These are phyloP conservation scores for Aureobasidium sp. DNA, from an alignment of 2,329 filamentous ascomycete genomes.

Conservation along the genomic window DNA sequence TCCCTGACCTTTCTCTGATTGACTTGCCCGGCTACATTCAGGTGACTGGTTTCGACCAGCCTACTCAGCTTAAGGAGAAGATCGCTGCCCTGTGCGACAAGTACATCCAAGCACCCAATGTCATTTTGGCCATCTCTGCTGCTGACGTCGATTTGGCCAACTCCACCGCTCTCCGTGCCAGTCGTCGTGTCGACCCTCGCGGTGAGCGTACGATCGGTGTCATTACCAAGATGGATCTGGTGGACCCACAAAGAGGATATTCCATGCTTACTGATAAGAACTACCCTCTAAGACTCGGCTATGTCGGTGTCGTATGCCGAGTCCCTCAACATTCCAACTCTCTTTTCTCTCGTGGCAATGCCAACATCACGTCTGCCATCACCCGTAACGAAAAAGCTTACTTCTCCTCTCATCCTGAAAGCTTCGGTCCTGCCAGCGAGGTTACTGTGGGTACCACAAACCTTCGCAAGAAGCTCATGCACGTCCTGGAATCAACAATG, in stretches of 20 bases:
- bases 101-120: conserved; percentile 92
- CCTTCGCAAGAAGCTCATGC: conserved; percentile 91
- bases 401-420: conserved; percentile 73
- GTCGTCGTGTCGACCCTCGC: conserved; percentile 82
- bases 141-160: conserved; percentile 97
- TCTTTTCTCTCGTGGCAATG: conserved; percentile 75
- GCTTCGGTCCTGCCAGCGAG: conserved; percentile 68
- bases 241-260: conserved; percentile 72
- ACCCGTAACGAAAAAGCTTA: conserved; percentile 80
- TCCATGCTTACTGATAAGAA: conserved; percentile 80
- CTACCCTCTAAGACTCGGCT: conserved; percentile 89
- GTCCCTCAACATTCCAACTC: conserved; percentile 58
- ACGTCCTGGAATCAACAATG: conserved; percentile 95
- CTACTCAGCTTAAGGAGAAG: conserved; percentile 85
- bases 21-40: conserved; percentile 97
- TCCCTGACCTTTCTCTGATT: conserved; percentile 91
- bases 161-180: conserved; percentile 84
- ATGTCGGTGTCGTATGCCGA: conserved; percentile 89
- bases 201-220: conserved; percentile 96
- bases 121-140: conserved; percentile 94
- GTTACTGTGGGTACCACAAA: conserved; percentile 77
- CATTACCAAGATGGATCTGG: conserved; percentile 98
- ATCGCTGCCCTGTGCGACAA: conserved; percentile 96
- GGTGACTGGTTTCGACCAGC: conserved; percentile 85
- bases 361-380: conserved; percentile 74